Evolutionary conservation across 148 eudicot species (phyloP), one percentile per base, ranked within the genome.

Genomic region (Diospyros lotus): DNA sequence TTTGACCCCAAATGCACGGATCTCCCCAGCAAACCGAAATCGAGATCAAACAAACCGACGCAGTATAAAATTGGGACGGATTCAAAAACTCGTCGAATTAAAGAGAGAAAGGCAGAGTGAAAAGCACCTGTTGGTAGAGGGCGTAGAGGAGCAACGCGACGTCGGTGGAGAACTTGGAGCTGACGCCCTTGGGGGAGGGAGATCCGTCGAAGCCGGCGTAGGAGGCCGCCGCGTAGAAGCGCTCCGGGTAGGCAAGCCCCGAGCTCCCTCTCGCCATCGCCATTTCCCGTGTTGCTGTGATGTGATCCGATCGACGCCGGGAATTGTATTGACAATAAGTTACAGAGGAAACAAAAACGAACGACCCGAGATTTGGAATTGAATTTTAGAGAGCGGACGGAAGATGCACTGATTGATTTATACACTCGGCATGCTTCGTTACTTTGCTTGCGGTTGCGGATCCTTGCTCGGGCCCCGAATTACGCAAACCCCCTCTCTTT

Each of bases 181-280:
- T 81, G 76, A 89, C 80, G 74, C 66, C 73, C 65, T 87, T 85
- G 38, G 84, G 64, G 45, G 84, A 74, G 4, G 93, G 79, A 66
- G 98, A 92, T 86, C 97, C 98, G 77, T 83, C 88, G 71, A 95
- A 95, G 41, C 99, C 99, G 39, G 85, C 98, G 80, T 89, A 93
- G 6, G 97, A 69, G 10, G 97, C 91, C n/a, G 97, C 97, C 15
- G 94, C 94, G 81, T 85, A 90, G 84, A 92, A 92, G 58, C 92
- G 82, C 68, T 90, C 94, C 17, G 97, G 97, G 76, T 92, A 92
- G 10, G 97, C 92, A 76, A 90, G 89, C 73, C 90, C 91, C 62
- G 94, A 84, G 80, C 79, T 82, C 64, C 76, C 81, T 82, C 90
- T 78, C 78, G 87, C 84, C 98, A 94, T 91, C 78, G 91, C 87